A percentile compares a stretch with the other conserved stretches of the same genome.
These are phyloP conservation scores for Singerocomus rubriflavus DNA, from an alignment of 1,284 basidiomycete genomes.

Conservation along the genomic window DNA sequence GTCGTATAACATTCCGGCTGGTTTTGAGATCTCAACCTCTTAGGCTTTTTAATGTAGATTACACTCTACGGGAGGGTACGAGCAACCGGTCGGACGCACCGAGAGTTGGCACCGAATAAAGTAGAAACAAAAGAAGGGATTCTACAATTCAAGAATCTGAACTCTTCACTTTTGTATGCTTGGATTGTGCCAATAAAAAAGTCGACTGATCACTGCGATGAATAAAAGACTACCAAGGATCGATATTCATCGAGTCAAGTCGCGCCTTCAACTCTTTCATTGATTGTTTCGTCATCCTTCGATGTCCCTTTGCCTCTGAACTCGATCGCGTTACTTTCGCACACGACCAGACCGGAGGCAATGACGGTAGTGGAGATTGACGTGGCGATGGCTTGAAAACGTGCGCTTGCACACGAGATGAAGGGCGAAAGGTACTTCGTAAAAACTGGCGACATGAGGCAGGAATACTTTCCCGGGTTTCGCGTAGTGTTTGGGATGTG, in stretches of 20 bases:
- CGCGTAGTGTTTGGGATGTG: background rate
- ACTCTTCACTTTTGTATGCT: background rate
- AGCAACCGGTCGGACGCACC: background rate
- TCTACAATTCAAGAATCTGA: background rate
- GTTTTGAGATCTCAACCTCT: background rate
- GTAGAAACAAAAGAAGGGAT: background rate
- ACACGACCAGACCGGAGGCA: conserved; percentile 18
- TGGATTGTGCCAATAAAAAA: background rate
- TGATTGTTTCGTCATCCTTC: conserved; percentile 6
- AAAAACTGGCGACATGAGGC: conserved; percentile 5
- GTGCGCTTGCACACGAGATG: background rate
- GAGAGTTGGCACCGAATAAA: background rate
- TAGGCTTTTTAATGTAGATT: background rate
- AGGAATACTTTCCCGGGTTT: background rate
- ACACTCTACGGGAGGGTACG: background rate
- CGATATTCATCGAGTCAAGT: conserved; percentile 13
- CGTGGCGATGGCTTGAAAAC: background rate
- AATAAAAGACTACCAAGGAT: conserved; percentile 8
- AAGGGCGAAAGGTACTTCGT: conserved; percentile 1
- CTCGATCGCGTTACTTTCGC: conserved; percentile 18
- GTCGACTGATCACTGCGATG: background rate
- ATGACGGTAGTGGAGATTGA: background rate
- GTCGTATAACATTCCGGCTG: background rate
- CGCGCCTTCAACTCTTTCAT: conserved; percentile 6
- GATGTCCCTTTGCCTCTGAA: conserved; percentile 6